These are phyloP conservation scores for Cryptococcus sp. DNA, from an alignment of 1,284 basidiomycete species.

Conservation along the genomic window DNA sequence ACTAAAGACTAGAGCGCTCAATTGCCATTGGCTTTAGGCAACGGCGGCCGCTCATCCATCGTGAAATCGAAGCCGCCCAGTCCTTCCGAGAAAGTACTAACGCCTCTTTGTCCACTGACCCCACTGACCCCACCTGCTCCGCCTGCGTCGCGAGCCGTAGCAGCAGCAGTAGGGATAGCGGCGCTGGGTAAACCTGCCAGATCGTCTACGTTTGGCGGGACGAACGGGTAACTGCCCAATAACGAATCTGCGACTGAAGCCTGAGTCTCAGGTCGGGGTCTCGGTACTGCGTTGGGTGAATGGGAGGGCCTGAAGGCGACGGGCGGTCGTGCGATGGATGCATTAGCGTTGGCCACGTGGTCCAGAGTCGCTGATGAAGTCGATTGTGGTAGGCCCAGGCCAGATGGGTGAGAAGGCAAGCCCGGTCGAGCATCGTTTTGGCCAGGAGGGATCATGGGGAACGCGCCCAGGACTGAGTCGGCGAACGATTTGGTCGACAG, in stretches of 20 bases:
- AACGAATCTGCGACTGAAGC: conserved; percentile 46
- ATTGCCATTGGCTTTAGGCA: conserved; percentile 1
- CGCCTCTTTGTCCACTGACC: conserved; percentile 21
- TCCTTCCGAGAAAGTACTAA: conserved; percentile 42
- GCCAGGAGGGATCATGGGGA: conserved; percentile 49
- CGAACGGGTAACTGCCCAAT: conserved; percentile 49
- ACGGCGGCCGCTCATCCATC: conserved; percentile 23
- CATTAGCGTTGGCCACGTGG: conserved; percentile 14
- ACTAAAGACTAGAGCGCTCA: neutral
- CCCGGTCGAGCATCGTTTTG: conserved; percentile 5
- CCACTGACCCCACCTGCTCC: neutral
- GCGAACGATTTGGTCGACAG: conserved; percentile 39
- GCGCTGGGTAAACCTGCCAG: conserved; percentile 26
- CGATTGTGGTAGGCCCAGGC: conserved; percentile 29
- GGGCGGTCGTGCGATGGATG: conserved; percentile 12
- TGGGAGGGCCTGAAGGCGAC: neutral
- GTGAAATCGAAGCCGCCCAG: conserved; percentile 48
- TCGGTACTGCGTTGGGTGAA: neutral
- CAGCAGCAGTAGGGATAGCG: neutral
- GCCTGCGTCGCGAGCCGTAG: neutral
- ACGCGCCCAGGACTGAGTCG: conserved; percentile 46
- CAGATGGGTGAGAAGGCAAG: conserved; percentile 1
- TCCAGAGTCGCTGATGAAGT: conserved; percentile 30
- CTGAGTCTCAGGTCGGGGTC: conserved; percentile 20
- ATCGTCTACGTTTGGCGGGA: conserved; percentile 42